Evolutionary conservation across 306 rosid species (phyloP), one percentile per base, ranked within the genome.

Genomic region (Argentina anserina): DNA sequence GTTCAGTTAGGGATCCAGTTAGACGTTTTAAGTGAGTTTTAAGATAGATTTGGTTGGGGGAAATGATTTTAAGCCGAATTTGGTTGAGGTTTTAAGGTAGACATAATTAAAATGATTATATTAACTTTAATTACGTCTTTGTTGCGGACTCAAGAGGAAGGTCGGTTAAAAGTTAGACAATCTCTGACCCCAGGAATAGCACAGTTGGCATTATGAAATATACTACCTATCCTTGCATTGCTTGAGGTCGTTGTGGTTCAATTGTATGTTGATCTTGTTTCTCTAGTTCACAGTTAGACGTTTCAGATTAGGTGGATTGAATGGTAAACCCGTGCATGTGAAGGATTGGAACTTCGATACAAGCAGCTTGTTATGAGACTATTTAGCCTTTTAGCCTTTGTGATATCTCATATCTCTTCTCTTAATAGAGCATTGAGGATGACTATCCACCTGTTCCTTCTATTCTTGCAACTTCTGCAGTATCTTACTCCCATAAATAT

Each of bases 201-300:
- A 14, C 92, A 81, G 86, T 71, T 74, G 77, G 92, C 94, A 58
- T 83, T 93, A 56, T 89, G 89, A 77, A 85, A 89, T 76, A 78
- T 93, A 75, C 67, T 93, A 61, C 97, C 98, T 42, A n/a, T n/a
- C n/a, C 6, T 55, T 23, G 33, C 31, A 9, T 55, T 4, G 25
- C 61, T 56, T 4, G 15, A 28, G 4, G 20, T 13, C 4, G 14
- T 8, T 20, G 2, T 25, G 3, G 29, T 56, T 56, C 26, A 55
- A 26, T 55, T 1, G 0, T 23, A 3, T 59, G 14, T 59, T 60
- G 12, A 60, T 62, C 26, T 3, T 0, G 17, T 18, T 34, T 34
- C 3, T 8, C n/a, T 59, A 5, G 21, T 59, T 14, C n/a, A 1
- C 9, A 29, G 20, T 13, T 29, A 59, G 13, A 29, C n/a, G 14